Base-by-base conservation (phyloP, 2,329 filamentous ascomycete genomes). In the Hymenoscyphus repandus region DNA sequence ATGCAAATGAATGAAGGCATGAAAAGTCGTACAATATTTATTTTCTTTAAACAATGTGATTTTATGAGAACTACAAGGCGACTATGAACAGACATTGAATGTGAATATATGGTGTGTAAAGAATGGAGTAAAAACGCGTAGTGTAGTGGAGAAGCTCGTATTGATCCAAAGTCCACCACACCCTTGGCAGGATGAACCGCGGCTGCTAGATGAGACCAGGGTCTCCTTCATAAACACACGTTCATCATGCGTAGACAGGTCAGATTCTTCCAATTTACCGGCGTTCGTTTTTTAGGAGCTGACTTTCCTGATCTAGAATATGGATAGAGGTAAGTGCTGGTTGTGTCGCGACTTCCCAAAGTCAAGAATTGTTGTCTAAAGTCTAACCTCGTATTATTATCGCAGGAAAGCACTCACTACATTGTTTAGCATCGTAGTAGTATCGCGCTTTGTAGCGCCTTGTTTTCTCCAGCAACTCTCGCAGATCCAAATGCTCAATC, bases 1-100 rank as follows among this genome's bases (percentile, higher is more conserved):
- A 52, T 45, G 53, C 50, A 38, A 42, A 61, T 53, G 54, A 62
- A 53, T 47, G 53, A 54, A 53, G 49, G 41, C 47, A 50, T 50
- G 44, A 20, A 49, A 41, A 47, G 34, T 11, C 40, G 15, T 11
- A 37, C 15, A 11, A 45, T 34, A 34, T 33, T 45, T 15, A 20
- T 33, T 12, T 31, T 20, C 30, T 20, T 12, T 2, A 33, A 20
- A n/a, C 31, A 18, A 33, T 45, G 42, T 45, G 42, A 45, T 45
- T 33, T 12, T 34, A 18, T 45, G 31, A 27, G 22, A 7, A 27
- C 7, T 27, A 27, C 22, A 27, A 27, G 7, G 7, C 22, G 22
- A 27, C 7, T 27, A 7, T 27, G 4, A 4, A 4, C 22, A 7
- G 22, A 27, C 22, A 4, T 4, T 27, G 22, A 17, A 15, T 40